phyloP scores from a whole-genome alignment of 805 yeast genomes.

The Metschnikowia continentalis region DNA sequence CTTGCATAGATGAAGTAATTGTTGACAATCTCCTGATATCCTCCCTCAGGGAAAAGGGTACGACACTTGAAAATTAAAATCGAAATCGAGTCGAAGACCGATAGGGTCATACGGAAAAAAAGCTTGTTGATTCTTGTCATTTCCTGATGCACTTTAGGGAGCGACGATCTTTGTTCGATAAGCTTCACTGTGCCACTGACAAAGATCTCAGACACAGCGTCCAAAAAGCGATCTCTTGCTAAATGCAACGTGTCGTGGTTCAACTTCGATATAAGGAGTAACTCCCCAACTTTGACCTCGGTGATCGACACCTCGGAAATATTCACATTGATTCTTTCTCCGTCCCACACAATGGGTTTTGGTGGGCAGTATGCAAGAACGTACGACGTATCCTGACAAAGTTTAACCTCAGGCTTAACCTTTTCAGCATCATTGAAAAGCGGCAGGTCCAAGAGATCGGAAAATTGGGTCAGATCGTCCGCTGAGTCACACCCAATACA shows the following conservation, averaged over 20 bases:
- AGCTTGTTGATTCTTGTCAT: slow-evolving; percentile 60
- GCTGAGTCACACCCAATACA: slow-evolving; percentile 35
- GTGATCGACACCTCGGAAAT: slow-evolving; percentile 45
- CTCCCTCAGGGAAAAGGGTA: slow-evolving; percentile 46
- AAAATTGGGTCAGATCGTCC: slow-evolving; percentile 23
- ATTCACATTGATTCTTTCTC: slow-evolving; percentile 58
- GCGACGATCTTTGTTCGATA: slow-evolving; percentile 64
- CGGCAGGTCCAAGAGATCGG: slow-evolving; percentile 18
- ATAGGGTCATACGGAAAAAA: slow-evolving; percentile 62
- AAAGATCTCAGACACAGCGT: slow-evolving; percentile 47
- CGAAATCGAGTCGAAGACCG: slow-evolving; percentile 59
- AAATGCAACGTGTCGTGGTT: slow-evolving; percentile 45
- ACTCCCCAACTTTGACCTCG: slow-evolving; percentile 63
- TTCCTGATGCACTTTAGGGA: slow-evolving; percentile 69
- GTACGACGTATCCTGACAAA: slow-evolving; percentile 46
- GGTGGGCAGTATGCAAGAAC: slow-evolving; percentile 71
- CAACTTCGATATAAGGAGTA: slow-evolving; percentile 65
- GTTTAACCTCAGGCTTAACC: slow-evolving; percentile 4
- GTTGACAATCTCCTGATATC: slow-evolving; percentile 72
- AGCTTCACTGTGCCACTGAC: slow-evolving; percentile 34
- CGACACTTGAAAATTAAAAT: slow-evolving; percentile 51
- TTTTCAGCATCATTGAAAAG: slow-evolving; percentile 4
- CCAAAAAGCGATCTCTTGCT: slow-evolving; percentile 54
- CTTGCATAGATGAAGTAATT: slow-evolving; percentile 71
- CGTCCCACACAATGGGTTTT: slow-evolving; percentile 90